These are phyloP conservation scores for Colletotrichum tamarilloi DNA, from an alignment of 2,329 filamentous ascomycete genomes.

Conservation along the genomic window DNA sequence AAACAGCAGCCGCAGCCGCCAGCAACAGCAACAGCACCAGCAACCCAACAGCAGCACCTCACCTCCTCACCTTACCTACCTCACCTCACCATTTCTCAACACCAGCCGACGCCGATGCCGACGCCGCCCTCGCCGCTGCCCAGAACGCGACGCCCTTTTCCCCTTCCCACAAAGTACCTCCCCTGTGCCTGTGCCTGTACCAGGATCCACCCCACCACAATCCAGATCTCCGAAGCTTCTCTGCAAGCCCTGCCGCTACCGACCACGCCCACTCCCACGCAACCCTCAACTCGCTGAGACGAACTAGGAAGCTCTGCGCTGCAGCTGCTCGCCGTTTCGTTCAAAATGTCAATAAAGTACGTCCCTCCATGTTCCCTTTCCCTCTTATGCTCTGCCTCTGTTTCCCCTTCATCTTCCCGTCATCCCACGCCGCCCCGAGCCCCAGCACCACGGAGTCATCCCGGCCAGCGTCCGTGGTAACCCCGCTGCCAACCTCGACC, in stretches of 20 bases:
- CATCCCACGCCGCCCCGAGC: slow-evolving; percentile 24
- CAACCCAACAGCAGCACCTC: slow-evolving; percentile 14
- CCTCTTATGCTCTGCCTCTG: slow-evolving; percentile 20
- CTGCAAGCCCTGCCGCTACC: slow-evolving; percentile 37
- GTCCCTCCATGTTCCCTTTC: slow-evolving; percentile 42
- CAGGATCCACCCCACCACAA: slow-evolving; percentile 38
- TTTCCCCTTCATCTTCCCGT: slow-evolving; percentile 11
- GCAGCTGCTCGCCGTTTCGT: slow-evolving; percentile 31
- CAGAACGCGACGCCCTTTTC: slow-evolving; percentile 33
- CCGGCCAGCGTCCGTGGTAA: slow-evolving; percentile 31
- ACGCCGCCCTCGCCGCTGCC: slow-evolving; percentile 30
- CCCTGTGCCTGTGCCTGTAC: slow-evolving; percentile 31
- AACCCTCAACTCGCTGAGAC: slow-evolving; percentile 37
- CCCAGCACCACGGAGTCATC: slow-evolving; percentile 32
- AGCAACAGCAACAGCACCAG: slow-evolving; percentile 7
- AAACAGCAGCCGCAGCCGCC: slow-evolving; percentile 15
- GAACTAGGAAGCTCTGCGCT: slow-evolving; percentile 37
- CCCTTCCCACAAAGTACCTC: slow-evolving; percentile 31
- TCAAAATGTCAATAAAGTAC: slow-evolving; percentile 66
- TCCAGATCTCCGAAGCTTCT: slow-evolving; percentile 38
- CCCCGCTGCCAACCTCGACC: slow-evolving; percentile 30
- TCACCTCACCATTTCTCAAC: neutral
- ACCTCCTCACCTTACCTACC: no score
- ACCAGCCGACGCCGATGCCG: slow-evolving; percentile 17
- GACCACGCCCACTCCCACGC: slow-evolving; percentile 35